Base-by-base conservation (phyloP, 2,329 filamentous ascomycete genomes). In the Fusarium stilboides region DNA sequence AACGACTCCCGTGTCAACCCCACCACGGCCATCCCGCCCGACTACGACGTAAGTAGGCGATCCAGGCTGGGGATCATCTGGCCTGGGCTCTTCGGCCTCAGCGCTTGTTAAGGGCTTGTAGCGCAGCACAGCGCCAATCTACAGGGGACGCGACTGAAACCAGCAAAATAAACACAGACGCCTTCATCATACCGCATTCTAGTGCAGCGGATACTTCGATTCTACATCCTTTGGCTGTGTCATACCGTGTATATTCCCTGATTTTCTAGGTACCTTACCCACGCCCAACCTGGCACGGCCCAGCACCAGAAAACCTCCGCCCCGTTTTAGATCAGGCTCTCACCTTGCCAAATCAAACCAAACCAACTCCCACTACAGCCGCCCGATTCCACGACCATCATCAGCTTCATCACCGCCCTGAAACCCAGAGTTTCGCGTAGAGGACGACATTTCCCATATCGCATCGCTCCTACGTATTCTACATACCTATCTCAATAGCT, bases 101-200 rank as follows among this genome's bases (percentile, higher is more conserved):
- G 60, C 49, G 57, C 57, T 47, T 62, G 28, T 24, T 56, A 54
- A 39, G 56, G 56, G 58, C 34, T 62, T 13, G 45, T 46, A 64
- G 62, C 43, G 55, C 64, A 57, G 45, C 42, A 49, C 33, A 44
- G 26, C 53, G 47, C 51, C 55, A 57, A 53, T 54, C 54, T 54
- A 54, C 57, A 67, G 52, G 62, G 66, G 43, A 50, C 52, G 42
- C 66, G 66, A 57, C 66, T 69, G 66, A 69, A 69, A 69, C 66
- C 47, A 56, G 49, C 42, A 31, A 57, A 54, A 65, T 61, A 69
- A 63, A 70, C 67, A 70, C 44, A 69, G 49, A 68, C 66, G 52
- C 66, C 62, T 45, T 39, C 14, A 37, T 56, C 46, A 33, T 62
- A 56, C 24, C 51, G 28, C 28, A 40, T 9, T 37, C 22, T 22